Base-by-base conservation (phyloP, 139 green algal species). In the Yamagishiella unicocca region DNA sequence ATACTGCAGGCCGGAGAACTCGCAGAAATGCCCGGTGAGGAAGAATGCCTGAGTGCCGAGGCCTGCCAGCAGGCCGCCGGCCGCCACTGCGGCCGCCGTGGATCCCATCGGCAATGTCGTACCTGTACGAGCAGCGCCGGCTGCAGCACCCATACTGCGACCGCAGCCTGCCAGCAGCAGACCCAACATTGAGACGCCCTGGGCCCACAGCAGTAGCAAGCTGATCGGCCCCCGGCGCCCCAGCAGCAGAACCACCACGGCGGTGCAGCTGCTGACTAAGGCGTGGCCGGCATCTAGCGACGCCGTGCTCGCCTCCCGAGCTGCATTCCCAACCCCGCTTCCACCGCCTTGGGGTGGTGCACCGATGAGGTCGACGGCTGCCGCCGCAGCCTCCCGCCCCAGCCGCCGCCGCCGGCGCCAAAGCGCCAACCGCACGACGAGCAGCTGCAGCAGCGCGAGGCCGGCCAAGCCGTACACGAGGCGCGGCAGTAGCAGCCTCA, bases 1-100 rank as follows among this genome's bases (percentile, higher is more conserved):
- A 88, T 97, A 98, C 70, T 98, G 93, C 62, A 99, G 89, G 29
- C 96, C 96, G 12, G 94, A 94, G 84, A 99, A 98, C 87, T 98
- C 93, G 89, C 96, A 98, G n/a, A 96, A 95, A 91, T 99, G 97
- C 21, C 94, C 94, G 27, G 89, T 97, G 46, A 88, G 91, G 81
- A 96, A 98, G 87, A 99, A 99, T 31, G 91, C 85, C 73, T 78
- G 62, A 0, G n/a, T 40, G 85, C 73, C 58, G 40, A 90, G 72
- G 55, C 87, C 54, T 14, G 38, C 33, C 68, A 91, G 58, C 40
- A 91, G 85, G 14, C 7, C 8, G 19, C 42, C 74, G n/a, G 45
- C 61, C 31, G 72, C 61, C 35, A 24, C 73, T 68, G 35, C 46
- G 55, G 45, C 27, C 25, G 46, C 58, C 8, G 85, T 50, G 19